Base-by-base conservation (phyloP, 768 basidiomycete genomes). In the Floccularia luteovirens region DNA sequence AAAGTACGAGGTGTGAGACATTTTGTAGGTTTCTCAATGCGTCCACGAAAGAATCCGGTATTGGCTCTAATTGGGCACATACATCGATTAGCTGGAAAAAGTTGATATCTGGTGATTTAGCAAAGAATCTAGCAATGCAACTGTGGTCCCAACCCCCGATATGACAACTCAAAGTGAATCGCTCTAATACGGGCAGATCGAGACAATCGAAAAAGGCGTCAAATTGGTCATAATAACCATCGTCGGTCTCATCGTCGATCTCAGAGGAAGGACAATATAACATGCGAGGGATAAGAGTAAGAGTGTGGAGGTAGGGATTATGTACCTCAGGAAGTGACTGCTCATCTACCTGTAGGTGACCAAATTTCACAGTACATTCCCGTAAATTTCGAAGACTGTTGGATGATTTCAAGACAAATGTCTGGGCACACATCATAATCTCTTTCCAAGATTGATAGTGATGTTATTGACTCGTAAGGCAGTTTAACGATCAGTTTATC, bases 341-440 rank as follows among this genome's bases (percentile, higher is more conserved):
- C n/a, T n/a, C n/a, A n/a, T 28, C 6, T 19, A 28, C 39, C 31
- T 8, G 39, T 7, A 13, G 5, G 12, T 6, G 8, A n/a, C 39
- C 39, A 19, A n/a, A 31, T 7, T 28, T 28, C 6, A 41, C 14
- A 24, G 24, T 8, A 23, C 39, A 41, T 20, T 28, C 23, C 17
- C 24, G 8, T 10, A 41, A 22, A 23, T 32, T 41, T 7, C 30
- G 39, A 19, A 28, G 5, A 7, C 21, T 5, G n/a, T 7, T 31
- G 5, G 14, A 41, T 17, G n/a, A 31, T 31, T 27, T 24, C 39
- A 28, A 48, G 43, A 20, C 47, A 48, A 3, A 30, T 19, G 24
- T 45, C 28, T 12, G 45, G 42, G 2, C 39, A 40, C 5, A 41
- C 40, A 14, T 43, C 43, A 4, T 40, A 42, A 20, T 44, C 32